Percentiles rank a stretch among this genome's conserved stretches.
phyloP scores from a whole-genome alignment of 176 grass and related monocot species.

The Urochloa ruziziensis region DNA sequence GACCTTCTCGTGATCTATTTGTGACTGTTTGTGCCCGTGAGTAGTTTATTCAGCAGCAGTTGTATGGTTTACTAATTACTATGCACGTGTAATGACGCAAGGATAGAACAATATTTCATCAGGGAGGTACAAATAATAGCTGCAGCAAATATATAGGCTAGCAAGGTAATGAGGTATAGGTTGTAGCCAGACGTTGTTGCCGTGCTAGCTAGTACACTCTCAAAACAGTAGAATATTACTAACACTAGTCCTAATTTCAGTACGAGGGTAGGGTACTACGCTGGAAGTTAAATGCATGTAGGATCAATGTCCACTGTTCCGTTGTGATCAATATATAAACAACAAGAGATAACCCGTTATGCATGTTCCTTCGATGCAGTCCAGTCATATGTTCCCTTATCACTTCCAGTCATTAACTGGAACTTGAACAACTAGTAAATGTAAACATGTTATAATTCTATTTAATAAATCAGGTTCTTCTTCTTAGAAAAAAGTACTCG shows the following conservation, averaged over 20 bases:
- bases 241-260: not conserved
- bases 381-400: not conserved
- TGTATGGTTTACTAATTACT: not conserved
- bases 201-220: not conserved
- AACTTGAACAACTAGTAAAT: not conserved
- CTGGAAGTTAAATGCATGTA: not conserved
- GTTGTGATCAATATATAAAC: not conserved
- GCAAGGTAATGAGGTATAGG: not conserved
- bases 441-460: not conserved
- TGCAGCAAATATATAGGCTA: not conserved
- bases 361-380: not conserved
- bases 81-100: not conserved
- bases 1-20: not conserved
- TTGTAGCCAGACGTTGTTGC: not conserved
- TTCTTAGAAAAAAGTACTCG: no score
- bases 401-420: not conserved
- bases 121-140: not conserved
- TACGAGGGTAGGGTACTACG: not conserved
- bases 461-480: no score
- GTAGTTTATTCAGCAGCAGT: not conserved
- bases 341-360: not conserved
- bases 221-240: not conserved
- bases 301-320: not conserved
- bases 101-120: not conserved
- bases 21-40: no score